A percentile compares a stretch with the other conserved stretches of the same genome.
These are phyloP conservation scores for Penicillium parvum DNA, from an alignment of 495 filamentous ascomycete species.

Conservation along the genomic window DNA sequence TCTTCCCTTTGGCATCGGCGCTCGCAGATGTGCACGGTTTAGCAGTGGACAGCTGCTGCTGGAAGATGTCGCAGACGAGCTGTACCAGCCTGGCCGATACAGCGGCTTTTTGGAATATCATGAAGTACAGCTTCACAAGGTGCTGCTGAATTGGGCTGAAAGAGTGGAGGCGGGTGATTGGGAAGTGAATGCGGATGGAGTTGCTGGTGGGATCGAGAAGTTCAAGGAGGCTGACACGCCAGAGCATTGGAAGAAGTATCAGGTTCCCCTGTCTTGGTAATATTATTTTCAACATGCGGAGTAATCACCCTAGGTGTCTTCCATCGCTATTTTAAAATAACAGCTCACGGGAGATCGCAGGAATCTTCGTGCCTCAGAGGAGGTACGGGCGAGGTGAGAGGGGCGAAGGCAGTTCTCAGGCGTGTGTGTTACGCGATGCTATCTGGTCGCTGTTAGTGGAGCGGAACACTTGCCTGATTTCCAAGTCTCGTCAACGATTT, in stretches of 20 bases:
- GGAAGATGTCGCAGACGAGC: not conserved
- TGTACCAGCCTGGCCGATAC: not conserved
- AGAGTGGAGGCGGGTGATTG: conserved; percentile 10
- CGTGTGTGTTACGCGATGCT: no score
- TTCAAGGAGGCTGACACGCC: conserved; percentile 13
- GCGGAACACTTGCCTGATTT: no score
- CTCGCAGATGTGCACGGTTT: conserved; percentile 2
- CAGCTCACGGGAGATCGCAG: no score
- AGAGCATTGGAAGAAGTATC: conserved; percentile 9
- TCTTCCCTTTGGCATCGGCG: conserved; percentile 6
- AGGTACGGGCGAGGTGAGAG: no score
- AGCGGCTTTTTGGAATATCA: not conserved
- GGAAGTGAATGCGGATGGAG: conserved; percentile 8
- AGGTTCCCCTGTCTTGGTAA: no score
- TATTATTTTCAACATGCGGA: no score
- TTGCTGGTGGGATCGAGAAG: conserved; percentile 10
- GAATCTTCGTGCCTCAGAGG: no score
- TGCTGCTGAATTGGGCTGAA: conserved; percentile 9
- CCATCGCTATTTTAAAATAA: no score
- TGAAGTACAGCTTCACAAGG: conserved; percentile 5
- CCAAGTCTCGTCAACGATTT: no score
- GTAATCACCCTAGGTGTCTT: no score
- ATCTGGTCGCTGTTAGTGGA: no score
- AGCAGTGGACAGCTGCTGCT: conserved; percentile 1
- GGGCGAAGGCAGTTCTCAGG: no score